Evolutionary conservation across 2,329 filamentous ascomycete genomes (phyloP), one percentile per base, ranked within the genome.

Genomic region (Arthrobotrys sphaeroides): DNA sequence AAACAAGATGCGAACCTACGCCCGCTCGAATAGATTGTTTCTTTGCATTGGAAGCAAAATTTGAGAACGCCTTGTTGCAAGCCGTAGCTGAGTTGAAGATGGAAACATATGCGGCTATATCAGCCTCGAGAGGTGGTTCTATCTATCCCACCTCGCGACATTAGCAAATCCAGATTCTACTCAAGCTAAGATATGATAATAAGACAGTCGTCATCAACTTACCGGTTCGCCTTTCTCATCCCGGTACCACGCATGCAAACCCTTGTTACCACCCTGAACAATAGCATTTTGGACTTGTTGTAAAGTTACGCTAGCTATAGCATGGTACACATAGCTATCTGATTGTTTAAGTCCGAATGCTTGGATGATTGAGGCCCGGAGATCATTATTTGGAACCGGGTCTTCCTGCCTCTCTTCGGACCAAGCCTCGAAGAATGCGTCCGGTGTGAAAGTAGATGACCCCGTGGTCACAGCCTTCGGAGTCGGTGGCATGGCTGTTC

Each of bases 21-120:
- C 83, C 83, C 66, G 84, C 82, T 57, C 90, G 87, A 16, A 91
- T 84, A 0, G 90, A 90, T 40, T 82, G 84, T 81, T 90, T 86
- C 81, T 88, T 88, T 40, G 91, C 90, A 80, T 91, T 92, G 75
- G 89, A 85, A 53, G 82, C 82, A 79, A 91, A 86, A 55, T 86
- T 86, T 75, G 85, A 90, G 12, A 93, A 84, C 9, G 90, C 87
- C 69, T 89, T 88, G 3, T 85, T 79, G 1, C 89, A 90, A 10
- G 85, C 84, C 2, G 88, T 88, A 0, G 85, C 83, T 0, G 90
- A 85, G 31, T 84, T 84, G 84, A 92, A 93, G 79, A 93, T 85
- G 53, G 86, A 84, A 38, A 88, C 86, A 83, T 93, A 93, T 16
- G 90, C 87, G 45, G 86, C 84, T 68, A 90, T 86, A 79, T 93